Conservation (phyloP, 2,329 filamentous ascomycete genomes). For the Aspergillus ruber region DNA sequence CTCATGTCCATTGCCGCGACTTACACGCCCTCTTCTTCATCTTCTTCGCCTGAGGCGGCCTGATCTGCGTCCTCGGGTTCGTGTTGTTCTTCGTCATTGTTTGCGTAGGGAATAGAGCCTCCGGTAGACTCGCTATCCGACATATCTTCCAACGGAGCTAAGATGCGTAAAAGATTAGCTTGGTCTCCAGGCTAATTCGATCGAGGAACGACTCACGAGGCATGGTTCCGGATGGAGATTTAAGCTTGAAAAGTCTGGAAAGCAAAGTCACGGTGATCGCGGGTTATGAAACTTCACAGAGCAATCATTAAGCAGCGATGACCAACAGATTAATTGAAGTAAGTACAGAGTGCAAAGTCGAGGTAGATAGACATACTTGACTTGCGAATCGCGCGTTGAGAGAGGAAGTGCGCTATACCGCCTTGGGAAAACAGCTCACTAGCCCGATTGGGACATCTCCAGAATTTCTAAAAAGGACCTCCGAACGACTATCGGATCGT, state of each 20-base stretch:
- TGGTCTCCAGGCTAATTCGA: constrained; percentile 1
- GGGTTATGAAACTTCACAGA: background rate
- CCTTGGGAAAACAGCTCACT: constrained; percentile 34
- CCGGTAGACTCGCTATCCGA: constrained; percentile 33
- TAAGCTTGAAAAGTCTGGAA: constrained; percentile 18
- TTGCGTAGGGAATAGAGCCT: constrained; percentile 33
- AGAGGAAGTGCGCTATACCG: constrained; percentile 28
- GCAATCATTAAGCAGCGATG: background rate
- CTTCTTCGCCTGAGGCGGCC: constrained; percentile 7
- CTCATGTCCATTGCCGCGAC: constrained; percentile 10
- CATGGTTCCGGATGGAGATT: constrained; percentile 24
- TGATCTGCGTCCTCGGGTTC: constrained; percentile 11
- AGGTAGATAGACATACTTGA: constrained; percentile 2
- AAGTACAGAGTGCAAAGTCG: too few species aligned
- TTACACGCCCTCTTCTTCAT: constrained; percentile 32
- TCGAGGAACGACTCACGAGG: constrained; percentile 32
- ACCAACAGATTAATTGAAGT: background rate
- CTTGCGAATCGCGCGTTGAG: constrained; percentile 19
- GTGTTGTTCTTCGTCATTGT: constrained; percentile 16
- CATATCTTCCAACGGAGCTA: constrained; percentile 26
- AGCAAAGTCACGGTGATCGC: constrained; percentile 23
- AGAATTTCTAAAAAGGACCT: constrained; percentile 27
- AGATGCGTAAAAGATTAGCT: constrained; percentile 8
- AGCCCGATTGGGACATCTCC: constrained; percentile 27
- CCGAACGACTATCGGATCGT: constrained; percentile 11